A percentile compares a stretch with the other conserved stretches of the same genome.
phyloP scores from a whole-genome alignment of 2,329 filamentous ascomycete species.

The Pyrenophora teres region DNA sequence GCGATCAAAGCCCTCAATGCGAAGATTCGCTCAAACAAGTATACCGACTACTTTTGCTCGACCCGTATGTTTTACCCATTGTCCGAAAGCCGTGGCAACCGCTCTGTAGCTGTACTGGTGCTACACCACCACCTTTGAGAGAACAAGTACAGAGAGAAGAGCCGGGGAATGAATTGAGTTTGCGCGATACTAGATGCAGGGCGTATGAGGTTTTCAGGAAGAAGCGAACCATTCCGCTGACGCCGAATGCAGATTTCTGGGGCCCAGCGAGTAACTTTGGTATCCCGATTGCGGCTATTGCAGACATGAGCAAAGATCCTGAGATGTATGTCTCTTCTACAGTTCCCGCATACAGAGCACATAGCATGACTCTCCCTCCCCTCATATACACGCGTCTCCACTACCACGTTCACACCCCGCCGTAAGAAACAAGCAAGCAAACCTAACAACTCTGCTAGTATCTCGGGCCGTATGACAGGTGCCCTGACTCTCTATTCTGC shows the following conservation, averaged over 20 bases:
- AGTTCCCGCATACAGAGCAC: too few species aligned
- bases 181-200: neutral
- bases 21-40: slow-evolving; percentile 57
- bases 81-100: neutral
- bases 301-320: slow-evolving; percentile 59
- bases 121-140: neutral
- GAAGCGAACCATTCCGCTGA: slow-evolving; percentile 6
- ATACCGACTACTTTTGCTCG: slow-evolving; percentile 58
- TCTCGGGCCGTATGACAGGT: slow-evolving; percentile 67
- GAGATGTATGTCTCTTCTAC: slow-evolving; percentile 51
- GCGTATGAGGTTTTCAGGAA: too few species aligned
- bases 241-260: slow-evolving; percentile 54
- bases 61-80: slow-evolving; percentile 52
- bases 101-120: neutral
- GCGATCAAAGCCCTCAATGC: slow-evolving; percentile 60
- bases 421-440: neutral
- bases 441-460: slow-evolving; percentile 50
- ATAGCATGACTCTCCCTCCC: slow-evolving; percentile 39
- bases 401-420: neutral
- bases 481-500: slow-evolving; percentile 65
- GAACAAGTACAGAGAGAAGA: neutral
- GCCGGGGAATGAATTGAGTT: neutral
- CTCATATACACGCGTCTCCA: neutral
- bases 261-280: slow-evolving; percentile 59
- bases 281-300: slow-evolving; percentile 59